Evolutionary conservation across 345 rosid species (phyloP), one percentile per base, ranked within the genome.

Genomic region (Eucalyptus guilfoylei): DNA sequence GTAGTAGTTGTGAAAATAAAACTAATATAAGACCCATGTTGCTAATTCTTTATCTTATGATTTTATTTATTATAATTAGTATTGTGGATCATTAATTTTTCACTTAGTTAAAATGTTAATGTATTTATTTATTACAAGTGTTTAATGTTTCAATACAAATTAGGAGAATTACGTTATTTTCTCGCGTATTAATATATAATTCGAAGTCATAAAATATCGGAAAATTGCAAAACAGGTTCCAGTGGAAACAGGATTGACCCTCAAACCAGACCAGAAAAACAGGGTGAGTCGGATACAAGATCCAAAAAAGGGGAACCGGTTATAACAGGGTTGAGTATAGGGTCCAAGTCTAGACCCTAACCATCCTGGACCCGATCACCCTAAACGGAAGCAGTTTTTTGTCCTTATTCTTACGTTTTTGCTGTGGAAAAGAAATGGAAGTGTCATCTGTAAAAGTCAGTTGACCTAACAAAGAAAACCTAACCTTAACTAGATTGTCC

Each of bases 231-330:
- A 49, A 49, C 2, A 14, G 6, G 14, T 49, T 49, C 4, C 2
- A 5, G 2, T 48, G 15, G 0, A 13, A 48, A 48, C 1, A 48
- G 0, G 1, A 2, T 48, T 48, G 2, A 48, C 15, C 15, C 14
- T 47, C 11, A 5, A 47, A 47, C 5, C 49, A 6, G 15, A 48
- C 49, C 14, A 0, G 2, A 49, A 49, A 49, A 49, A 49, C 1
- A 49, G 0, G 2, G 5, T 14, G 16, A 0, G 13, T 47, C 1
- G 4, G 0, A 13, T 47, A 47, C 4, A 1, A 0, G 11, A 0
- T 47, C 14, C 2, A 47, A 48, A 48, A 48, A 48, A 12, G 0
- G 5, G 4, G 1, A 48, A 48, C 0, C 14, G 2, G 5, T 48
- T 12, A 48, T 48, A 48, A 48, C 14, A 48, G 0, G 0, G 1